Evolutionary conservation across 164 flowering plant genomes (phyloP), one percentile per base, ranked within the genome.

Genomic region (Vitis amurensis): DNA sequence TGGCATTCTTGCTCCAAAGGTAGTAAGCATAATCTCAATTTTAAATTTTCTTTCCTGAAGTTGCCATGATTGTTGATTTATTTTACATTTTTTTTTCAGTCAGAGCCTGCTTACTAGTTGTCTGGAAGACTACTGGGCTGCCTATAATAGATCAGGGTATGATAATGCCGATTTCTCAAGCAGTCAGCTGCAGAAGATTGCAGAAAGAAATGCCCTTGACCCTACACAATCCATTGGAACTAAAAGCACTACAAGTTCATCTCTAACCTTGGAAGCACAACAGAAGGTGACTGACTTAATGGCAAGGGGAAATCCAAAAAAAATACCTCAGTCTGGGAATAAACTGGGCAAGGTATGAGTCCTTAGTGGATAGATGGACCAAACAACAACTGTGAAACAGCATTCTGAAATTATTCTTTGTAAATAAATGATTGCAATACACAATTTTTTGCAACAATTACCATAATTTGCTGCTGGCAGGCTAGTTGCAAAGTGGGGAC

Each of bases 111-210:
- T 89, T 55, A 73, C 76, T 16, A 48, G 73, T 50, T 87, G 91
- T 58, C 71, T 87, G 71, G 89, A 87, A 56, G 88, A 84, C 70
- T 87, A 80, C 73, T 83, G 83, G 88, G 84, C 86, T 52, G 87
- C 84, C 68, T 87, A 85, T 73, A 81, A 73, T 76, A 73, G 76
- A 81, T 76, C 87, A 63, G 68, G 83, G 89, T 84, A 80, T 53
- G 80, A 59, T 72, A 19, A 50, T 57, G 44, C 61, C 60, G 49
- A 69, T 67, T 64, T 73, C 56, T 68, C 13, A 9, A 63, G 72
- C 84, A 84, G 87, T 52, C 84, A 80, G 52, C 59, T 63, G 47
- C 74, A 61, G 49, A 79, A 67, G 73, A 52, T 73, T 58, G 68
- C 71, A 50, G 82, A 76, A 70, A 57, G 68, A 55, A 67, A 74